A percentile compares a stretch with the other conserved stretches of the same genome.
Conservation (phyloP, 1,139 yeast species). For the Hyphopichia fennica region DNA sequence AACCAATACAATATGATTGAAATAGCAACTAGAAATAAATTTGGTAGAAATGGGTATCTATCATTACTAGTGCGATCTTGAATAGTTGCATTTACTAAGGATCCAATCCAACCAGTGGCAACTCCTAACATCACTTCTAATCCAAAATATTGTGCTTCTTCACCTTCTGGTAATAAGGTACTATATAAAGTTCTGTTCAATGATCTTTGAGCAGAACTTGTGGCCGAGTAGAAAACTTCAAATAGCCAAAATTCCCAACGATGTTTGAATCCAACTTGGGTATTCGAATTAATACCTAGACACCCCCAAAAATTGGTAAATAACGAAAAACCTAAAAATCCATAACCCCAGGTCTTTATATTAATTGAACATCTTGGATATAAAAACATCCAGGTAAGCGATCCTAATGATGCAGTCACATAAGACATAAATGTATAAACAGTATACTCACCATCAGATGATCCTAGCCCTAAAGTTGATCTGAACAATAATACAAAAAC, state of each 20-base stretch:
- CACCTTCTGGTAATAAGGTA: conserved; percentile 40
- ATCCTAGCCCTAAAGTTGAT: conserved; percentile 41
- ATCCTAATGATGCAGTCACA: conserved; percentile 34
- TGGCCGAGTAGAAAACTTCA: conserved; percentile 35
- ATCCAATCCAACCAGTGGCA: conserved; percentile 47
- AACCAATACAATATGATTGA: conserved; percentile 24
- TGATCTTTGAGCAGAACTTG: conserved; percentile 39
- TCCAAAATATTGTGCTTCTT: conserved; percentile 48
- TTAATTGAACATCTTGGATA: conserved; percentile 25
- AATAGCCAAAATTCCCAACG: conserved; percentile 48
- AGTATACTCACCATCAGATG: conserved; percentile 41
- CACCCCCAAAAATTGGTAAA: conserved; percentile 46
- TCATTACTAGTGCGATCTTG: conserved; percentile 43
- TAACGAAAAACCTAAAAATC: conserved; percentile 28
- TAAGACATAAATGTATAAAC: conserved; percentile 41
- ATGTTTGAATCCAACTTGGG: conserved; percentile 39
- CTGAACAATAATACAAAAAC: conserved; percentile 42
- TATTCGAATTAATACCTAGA: conserved; percentile 29
- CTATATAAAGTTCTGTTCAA: conserved; percentile 41
- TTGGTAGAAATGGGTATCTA: conserved; percentile 42
- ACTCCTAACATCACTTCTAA: conserved; percentile 44
- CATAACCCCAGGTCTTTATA: conserved; percentile 38
- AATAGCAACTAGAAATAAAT: conserved; percentile 27
- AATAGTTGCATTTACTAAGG: conserved; percentile 39
- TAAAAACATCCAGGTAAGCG: conserved; percentile 38